Evolutionary conservation across 352 stramenopile species (phyloP).

Genomic region (Thraustochytrium striatum): DNA sequence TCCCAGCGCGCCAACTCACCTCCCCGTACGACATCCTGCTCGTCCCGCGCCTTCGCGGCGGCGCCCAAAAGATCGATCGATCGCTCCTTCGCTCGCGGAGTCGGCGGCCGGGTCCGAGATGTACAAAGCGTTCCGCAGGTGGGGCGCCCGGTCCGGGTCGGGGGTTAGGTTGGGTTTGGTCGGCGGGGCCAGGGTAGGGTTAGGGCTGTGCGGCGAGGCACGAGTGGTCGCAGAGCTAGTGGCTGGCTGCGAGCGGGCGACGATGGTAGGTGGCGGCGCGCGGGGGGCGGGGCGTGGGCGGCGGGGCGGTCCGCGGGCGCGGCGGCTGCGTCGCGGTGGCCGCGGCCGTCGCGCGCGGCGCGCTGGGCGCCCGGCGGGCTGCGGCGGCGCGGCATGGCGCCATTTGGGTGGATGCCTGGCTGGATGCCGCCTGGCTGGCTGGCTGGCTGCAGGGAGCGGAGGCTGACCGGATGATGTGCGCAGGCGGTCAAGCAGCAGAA

Average conservation of each 20-base stretch:
- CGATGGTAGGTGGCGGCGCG: not conserved
- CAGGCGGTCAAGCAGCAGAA: constrained; percentile 86
- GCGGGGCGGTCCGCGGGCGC: not conserved
- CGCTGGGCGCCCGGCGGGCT: not conserved
- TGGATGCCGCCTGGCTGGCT: no score
- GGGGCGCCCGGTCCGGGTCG: no score
- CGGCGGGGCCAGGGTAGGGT: no score
- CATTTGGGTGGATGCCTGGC: not conserved
- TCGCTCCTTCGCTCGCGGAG: no score
- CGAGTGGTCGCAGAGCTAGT: no score
- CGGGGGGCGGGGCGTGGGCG: not conserved
- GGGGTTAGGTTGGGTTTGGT: no score
- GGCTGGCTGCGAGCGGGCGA: not conserved
- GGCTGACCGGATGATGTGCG: not conserved
- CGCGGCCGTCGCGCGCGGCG: not conserved
- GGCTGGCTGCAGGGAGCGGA: not conserved
- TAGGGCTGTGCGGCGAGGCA: no score
- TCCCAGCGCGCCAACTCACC: constrained; percentile 19
- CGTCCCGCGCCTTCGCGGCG: not conserved
- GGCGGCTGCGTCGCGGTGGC: not conserved
- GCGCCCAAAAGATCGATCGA: no score
- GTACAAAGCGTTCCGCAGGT: no score
- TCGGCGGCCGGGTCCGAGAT: no score
- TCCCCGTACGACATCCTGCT: constrained; percentile 32
- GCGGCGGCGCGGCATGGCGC: not conserved